Base-by-base conservation (phyloP, 2,329 filamentous ascomycete species). In the Ophiostoma sp. region DNA sequence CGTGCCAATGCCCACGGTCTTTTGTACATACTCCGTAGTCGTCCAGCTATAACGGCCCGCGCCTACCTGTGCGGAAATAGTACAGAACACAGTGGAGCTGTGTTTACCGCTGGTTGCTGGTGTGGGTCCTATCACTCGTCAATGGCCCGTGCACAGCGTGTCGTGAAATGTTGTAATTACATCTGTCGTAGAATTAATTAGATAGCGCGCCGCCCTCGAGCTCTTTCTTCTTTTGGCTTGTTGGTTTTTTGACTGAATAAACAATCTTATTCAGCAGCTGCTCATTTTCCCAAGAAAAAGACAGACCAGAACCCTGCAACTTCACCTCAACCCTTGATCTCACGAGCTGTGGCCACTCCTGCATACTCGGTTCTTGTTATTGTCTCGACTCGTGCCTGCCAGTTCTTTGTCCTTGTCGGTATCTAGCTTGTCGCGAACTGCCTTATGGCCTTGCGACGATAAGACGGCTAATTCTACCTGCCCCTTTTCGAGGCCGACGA, bases 61-160 rank as follows among this genome's bases (percentile, higher is more conserved):
- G 23, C 44, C 44, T n/a, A 17, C 44, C 20, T 57, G 52, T 2
- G 52, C 52, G n/a, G n/a, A 57, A 23, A 57, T 6, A 27, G n/a
- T 31, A 20, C 44, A 15, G 15, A 11, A 48, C 27, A 31, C 27
- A 31, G 52, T 27, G 52, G 52, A 27, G 10, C 52, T 57, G 7
- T 57, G 52, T 57, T 57, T 57, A 57, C 52, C 52, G 52, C 52
- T 57, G 52, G 52, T 57, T 57, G 52, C 52, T 57, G 23, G 11
- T 57, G 52, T 57, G 52, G 52, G 52, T n/a, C 44, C 36, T 11
- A 41, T 15, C 48, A 10, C 48, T 52, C 11, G 23, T 57, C 8
- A 23, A 57, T 57, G 52, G 52, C 7, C n/a, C 52, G 52, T 57
- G 52, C 52, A 57, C 23, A 57, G 52, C 52, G 52, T 57, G 52